Evolutionary conservation across 179 eudicot genomes (phyloP), one percentile per base, ranked within the genome.

Genomic region (Amaranthus tricolor): DNA sequence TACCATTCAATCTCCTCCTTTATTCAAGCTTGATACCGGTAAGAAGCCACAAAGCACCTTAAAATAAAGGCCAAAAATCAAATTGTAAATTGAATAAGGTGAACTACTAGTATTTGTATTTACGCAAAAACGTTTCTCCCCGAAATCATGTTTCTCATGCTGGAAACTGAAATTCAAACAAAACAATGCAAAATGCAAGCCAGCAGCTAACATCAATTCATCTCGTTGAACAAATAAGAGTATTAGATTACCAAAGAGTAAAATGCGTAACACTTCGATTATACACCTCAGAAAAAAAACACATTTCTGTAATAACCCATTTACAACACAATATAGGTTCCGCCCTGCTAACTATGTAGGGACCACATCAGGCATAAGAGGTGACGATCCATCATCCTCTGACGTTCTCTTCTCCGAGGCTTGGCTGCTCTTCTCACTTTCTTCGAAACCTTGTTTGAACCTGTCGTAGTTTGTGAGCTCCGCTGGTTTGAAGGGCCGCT

Each of bases 381-480:
- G 83, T 2, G 91, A 62, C 9, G 90, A 69, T 20, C 79, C 88
- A 20, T 85, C 88, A 48, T 84, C 89, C 57, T 86, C 88, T 6
- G 83, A 66, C n/a, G 78, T 45, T 49, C 10, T 82, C 24, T 79
- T 79, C 76, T 77, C 83, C 5, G 62, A 66, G 5, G 31, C 40
- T 60, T 73, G 62, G 12, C 49, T 70, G 24, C 68, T 76, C 71
- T 87, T 78, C 4, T 72, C 83, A 19, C 51, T 80, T 50, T 86
- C 88, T 44, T 82, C 71, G 57, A 92, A 90, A 7, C 97, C 96
- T 71, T 80, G 85, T 86, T 83, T 90, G 65, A 83, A 92, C 75
- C 82, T 84, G 55, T 90, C 97, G 44, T 90, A 90, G 74, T 92
- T 89, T 4, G 96, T 79, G 70, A 76, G 77, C 83, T 92, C 97